Conservation (phyloP, 176 grass and related monocot species). For the Avena atlantica region DNA sequence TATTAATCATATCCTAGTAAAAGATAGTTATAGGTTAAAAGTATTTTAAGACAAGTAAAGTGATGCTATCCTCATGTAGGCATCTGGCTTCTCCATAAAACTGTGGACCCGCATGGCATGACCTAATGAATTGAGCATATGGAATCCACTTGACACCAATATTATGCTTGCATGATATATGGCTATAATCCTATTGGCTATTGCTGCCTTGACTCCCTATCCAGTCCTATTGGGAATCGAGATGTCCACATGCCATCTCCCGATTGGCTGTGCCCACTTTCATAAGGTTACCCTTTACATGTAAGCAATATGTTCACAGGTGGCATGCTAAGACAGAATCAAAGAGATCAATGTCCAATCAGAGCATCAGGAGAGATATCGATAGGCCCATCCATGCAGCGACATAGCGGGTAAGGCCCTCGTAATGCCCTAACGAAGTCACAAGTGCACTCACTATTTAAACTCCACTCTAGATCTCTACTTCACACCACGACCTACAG, state of each 20-base stretch:
- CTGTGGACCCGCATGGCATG: not conserved
- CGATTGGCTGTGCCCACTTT: not conserved
- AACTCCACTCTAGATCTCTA: constrained; percentile 7
- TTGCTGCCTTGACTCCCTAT: not conserved
- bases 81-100: not conserved
- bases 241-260: not conserved
- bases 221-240: not conserved
- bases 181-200: not conserved
- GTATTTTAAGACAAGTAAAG: too few species aligned
- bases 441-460: constrained; percentile 27
- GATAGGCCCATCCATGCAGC: constrained; percentile 33
- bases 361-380: constrained; percentile 26
- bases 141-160: not conserved
- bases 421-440: not conserved
- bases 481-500: not conserved
- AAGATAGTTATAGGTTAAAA: not conserved
- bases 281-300: not conserved
- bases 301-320: not conserved
- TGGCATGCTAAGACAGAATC: constrained; percentile 12
- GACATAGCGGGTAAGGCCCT: constrained; percentile 7
- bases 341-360: constrained; percentile 3
- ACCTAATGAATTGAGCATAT: not conserved
- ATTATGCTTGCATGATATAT: not conserved
- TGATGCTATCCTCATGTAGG: not conserved
- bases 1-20: not conserved